Base-by-base conservation (phyloP, 352 stramenopile species). In the Phytophthora megakarya region DNA sequence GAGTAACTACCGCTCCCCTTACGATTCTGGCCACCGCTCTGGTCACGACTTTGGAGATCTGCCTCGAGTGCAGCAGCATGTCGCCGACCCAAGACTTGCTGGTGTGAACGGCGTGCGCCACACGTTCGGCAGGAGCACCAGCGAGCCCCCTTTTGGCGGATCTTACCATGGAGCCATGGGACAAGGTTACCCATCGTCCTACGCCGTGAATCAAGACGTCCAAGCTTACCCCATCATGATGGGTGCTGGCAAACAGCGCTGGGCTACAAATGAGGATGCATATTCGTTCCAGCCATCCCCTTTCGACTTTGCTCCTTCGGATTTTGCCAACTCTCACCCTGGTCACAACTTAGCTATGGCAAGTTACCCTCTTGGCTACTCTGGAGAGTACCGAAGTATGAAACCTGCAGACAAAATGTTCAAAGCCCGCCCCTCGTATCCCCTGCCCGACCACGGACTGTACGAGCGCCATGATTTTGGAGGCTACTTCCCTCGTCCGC, bases 401-500 rank as follows among this genome's bases (percentile, higher is more conserved):
- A 74, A 72, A 40, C 32, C 50, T 4, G 23, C 18, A 11, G 54
- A 72, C 33, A 72, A 72, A 26, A 46, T 68, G 49, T 69, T 59
- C 23, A 71, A 65, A 56, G 30, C 45, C 26, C 65, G 65, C 9
- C 51, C 65, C 18, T 59, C 61, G 10, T 77, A 74, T 32, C 47
- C 56, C 44, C 39, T 57, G n/a, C 40, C 58, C 30, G 70, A 77
- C 19, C 50, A 68, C 28, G 46, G 51, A 22, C n/a, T 65, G 11
- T 77, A 75, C n/a, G 58, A 71, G 16, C 51, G 49, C 12, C 57
- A 71, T 18, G 44, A 55, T 16, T 77, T 78, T 18, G 59, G 66
- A 30, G 54, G 47, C 33, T 75, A 55, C 51, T 25, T 54, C 18
- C 53, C 50, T 25, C 73, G 55, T 26, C 50, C 67, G 30, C 74